Evolutionary conservation across 805 yeast genomes (phyloP).

Genomic region (Metschnikowia anglica): DNA sequence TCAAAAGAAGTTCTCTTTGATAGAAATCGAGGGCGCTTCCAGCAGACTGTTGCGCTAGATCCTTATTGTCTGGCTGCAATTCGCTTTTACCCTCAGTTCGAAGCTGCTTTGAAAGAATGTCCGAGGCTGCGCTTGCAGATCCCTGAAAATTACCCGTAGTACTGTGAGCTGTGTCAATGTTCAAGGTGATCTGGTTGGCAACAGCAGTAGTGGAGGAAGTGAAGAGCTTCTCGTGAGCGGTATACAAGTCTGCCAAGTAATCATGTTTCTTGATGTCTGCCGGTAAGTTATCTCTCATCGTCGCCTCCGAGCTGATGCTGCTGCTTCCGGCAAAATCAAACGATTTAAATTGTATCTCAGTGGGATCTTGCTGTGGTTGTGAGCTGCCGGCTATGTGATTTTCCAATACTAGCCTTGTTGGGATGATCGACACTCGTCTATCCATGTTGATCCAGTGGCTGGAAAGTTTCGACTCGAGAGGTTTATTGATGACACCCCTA

Average conservation of each 20-base stretch:
- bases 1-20: conserved; percentile 55
- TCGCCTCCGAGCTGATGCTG: neutral
- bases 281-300: neutral
- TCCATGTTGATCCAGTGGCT: conserved; percentile 19
- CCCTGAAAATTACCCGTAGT: conserved; percentile 13
- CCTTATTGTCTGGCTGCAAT: neutral
- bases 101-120: conserved; percentile 14
- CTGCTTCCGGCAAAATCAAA: conserved; percentile 14
- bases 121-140: conserved; percentile 14
- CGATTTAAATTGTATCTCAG: conserved; percentile 12
- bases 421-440: conserved; percentile 30
- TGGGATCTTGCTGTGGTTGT: neutral
- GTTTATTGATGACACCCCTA: neutral
- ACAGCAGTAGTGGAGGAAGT: conserved; percentile 4
- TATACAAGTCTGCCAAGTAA: conserved; percentile 26
- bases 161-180: conserved; percentile 2
- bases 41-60: neutral
- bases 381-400: neutral
- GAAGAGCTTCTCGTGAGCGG: conserved; percentile 36
- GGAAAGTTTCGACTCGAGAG: conserved; percentile 5
- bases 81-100: conserved; percentile 8
- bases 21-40: conserved; percentile 44
- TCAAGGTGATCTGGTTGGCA: conserved; percentile 2
- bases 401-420: conserved; percentile 22
- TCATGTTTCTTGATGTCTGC: conserved; percentile 3